Evolutionary conservation across 768 basidiomycete species (phyloP).

Genomic region (Phlebiopsis gigantea): DNA sequence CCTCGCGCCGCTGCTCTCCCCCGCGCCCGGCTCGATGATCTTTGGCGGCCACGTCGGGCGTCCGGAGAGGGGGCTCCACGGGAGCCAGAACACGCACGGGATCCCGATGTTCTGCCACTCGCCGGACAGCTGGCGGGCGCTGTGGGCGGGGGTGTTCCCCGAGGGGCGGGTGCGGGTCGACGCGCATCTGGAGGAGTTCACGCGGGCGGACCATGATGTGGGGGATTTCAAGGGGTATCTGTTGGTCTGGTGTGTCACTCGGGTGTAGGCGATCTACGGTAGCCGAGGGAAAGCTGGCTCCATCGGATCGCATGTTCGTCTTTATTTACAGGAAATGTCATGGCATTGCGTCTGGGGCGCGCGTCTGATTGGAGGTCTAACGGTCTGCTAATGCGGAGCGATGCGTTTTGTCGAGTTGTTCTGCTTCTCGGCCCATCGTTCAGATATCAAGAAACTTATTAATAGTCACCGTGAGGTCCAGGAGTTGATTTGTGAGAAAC

Average conservation of each 20-base stretch:
- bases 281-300: too few species aligned
- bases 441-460: too few species aligned
- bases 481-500: too few species aligned
- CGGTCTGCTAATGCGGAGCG: too few species aligned
- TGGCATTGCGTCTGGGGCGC: too few species aligned
- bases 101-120: conserved; percentile 29
- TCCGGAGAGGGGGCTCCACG: conserved; percentile 26
- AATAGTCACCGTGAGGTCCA: too few species aligned
- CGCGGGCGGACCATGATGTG: neutral
- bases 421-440: too few species aligned
- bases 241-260: conserved; percentile 19
- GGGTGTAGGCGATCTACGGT: conserved; percentile 17
- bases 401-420: too few species aligned
- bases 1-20: conserved; percentile 37
- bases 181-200: conserved; percentile 11
- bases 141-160: conserved; percentile 34
- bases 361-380: too few species aligned
- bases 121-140: conserved; percentile 32
- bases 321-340: too few species aligned
- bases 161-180: conserved; percentile 30
- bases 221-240: conserved; percentile 3
- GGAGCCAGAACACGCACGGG: conserved; percentile 7
- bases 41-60: conserved; percentile 37
- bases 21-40: conserved; percentile 39
- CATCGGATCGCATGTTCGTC: too few species aligned